Evolutionary conservation across 805 yeast genomes (phyloP).

Genomic region (Starmerella bombicola): DNA sequence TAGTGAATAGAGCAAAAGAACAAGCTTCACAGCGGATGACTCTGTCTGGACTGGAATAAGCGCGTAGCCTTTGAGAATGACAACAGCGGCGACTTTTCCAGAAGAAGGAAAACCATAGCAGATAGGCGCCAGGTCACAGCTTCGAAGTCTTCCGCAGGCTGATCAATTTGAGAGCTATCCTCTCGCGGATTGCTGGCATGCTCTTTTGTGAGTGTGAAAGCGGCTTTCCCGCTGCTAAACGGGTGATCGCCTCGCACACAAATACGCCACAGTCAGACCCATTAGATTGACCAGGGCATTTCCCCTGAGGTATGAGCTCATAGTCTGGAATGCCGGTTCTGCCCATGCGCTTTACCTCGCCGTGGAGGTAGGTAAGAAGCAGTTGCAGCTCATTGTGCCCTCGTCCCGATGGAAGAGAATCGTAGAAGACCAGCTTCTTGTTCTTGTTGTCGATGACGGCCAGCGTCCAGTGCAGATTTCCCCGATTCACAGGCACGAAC

Average conservation of each 20-base stretch:
- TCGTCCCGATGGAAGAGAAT: conserved; percentile 45
- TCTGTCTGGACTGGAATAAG: too few relatives aligned
- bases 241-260: conserved; percentile 64
- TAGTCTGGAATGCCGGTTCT: conserved; percentile 27
- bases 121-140: neutral
- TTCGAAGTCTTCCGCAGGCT: neutral
- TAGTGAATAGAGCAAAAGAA: too few relatives aligned
- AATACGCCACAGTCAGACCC: conserved; percentile 95
- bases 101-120: too few relatives aligned
- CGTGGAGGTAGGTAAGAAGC: conserved; percentile 48
- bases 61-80: too few relatives aligned
- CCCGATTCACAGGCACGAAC: conserved; percentile 74
- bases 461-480: conserved; percentile 83
- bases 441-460: conserved; percentile 58
- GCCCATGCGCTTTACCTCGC: conserved; percentile 47
- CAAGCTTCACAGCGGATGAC: too few relatives aligned
- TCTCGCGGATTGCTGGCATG: conserved; percentile 52
- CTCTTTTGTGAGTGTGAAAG: conserved; percentile 53
- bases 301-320: conserved; percentile 19
- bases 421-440: conserved; percentile 55
- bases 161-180: conserved; percentile 40
- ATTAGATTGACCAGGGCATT: conserved; percentile 77
- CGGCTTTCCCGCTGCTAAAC: conserved; percentile 39
- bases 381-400: conserved; percentile 30
- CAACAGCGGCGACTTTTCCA: too few relatives aligned